These are phyloP conservation scores for Evernia prunastri DNA, from an alignment of 495 filamentous ascomycete species.

Conservation along the genomic window DNA sequence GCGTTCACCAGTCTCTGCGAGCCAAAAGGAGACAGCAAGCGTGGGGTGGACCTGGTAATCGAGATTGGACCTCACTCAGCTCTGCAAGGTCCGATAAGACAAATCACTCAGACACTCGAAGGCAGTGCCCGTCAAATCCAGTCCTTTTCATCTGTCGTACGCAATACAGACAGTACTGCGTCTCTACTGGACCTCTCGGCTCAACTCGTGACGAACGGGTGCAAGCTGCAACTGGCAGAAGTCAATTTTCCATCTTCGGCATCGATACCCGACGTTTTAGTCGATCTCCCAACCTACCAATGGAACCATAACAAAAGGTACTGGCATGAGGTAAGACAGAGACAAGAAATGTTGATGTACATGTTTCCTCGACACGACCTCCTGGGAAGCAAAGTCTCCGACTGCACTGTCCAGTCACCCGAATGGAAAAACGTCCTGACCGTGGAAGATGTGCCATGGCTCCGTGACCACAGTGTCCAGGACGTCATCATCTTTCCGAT, in stretches of 20 bases:
- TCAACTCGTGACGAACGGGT: neutral
- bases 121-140: neutral
- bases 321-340: constrained; percentile 33
- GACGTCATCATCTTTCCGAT: constrained; percentile 46
- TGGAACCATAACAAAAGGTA: constrained; percentile 27
- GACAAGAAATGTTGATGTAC: constrained; percentile 27
- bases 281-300: constrained; percentile 4
- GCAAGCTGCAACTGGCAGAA: neutral
- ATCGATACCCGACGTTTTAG: neutral
- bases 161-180: neutral
- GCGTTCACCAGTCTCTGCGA: neutral
- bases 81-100: constrained; percentile 48
- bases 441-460: constrained; percentile 33
- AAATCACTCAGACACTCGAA: constrained; percentile 30
- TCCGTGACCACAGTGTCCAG: constrained; percentile 35
- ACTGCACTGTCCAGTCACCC: constrained; percentile 28
- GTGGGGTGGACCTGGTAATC: constrained; percentile 28
- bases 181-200: neutral
- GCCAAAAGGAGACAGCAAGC: neutral
- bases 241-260: constrained; percentile 3
- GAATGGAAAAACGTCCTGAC: constrained; percentile 32
- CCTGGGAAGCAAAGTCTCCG: constrained; percentile 26
- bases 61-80: constrained; percentile 52
- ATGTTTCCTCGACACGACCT: constrained; percentile 30
- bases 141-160: neutral